phyloP scores from a whole-genome alignment of 495 filamentous ascomycete species.

The Neurospora sp. region DNA sequence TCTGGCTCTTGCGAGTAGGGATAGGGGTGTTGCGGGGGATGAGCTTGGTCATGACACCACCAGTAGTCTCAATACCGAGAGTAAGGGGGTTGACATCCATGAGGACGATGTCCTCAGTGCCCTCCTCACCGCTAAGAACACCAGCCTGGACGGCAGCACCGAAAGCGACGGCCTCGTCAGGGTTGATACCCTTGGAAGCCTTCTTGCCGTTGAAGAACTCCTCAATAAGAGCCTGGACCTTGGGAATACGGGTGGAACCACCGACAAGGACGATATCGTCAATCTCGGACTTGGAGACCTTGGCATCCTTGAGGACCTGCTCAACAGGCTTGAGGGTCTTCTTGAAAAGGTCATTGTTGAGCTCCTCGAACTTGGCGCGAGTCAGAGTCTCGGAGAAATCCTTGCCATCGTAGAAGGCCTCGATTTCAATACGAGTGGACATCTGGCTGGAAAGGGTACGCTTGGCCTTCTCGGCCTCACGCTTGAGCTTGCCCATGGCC shows the following conservation, averaged over 20 bases:
- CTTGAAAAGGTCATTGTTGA: slow-evolving; percentile 98
- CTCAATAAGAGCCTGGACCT: slow-evolving; percentile 88
- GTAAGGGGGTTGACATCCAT: slow-evolving; percentile 98
- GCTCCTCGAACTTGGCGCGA: slow-evolving; percentile 97
- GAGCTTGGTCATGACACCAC: slow-evolving; percentile 96
- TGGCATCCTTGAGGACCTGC: slow-evolving; percentile 89
- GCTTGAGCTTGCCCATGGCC: slow-evolving; percentile 99
- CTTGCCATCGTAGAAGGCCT: slow-evolving; percentile 91
- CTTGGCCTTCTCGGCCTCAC: slow-evolving; percentile 99
- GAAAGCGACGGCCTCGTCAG: slow-evolving; percentile 95
- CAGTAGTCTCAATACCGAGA: slow-evolving; percentile 96
- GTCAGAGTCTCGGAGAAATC: slow-evolving; percentile 98
- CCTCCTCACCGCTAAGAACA: slow-evolving; percentile 82
- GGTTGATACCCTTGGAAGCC: slow-evolving; percentile 97
- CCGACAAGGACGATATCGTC: slow-evolving; percentile 87
- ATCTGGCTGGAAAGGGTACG: slow-evolving; percentile 97
- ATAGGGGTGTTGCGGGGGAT: slow-evolving; percentile 94
- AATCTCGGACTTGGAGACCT: slow-evolving; percentile 78
- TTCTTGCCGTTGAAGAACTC: slow-evolving; percentile 93
- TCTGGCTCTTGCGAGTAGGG: slow-evolving; percentile 93
- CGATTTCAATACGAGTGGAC: slow-evolving; percentile 96
- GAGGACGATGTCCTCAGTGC: slow-evolving; percentile 69
- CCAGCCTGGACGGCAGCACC: slow-evolving; percentile 96
- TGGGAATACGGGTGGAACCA: slow-evolving; percentile 94
- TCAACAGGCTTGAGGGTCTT: slow-evolving; percentile 98